phyloP scores from a whole-genome alignment of 306 rosid species.

The Sindora glabra region DNA sequence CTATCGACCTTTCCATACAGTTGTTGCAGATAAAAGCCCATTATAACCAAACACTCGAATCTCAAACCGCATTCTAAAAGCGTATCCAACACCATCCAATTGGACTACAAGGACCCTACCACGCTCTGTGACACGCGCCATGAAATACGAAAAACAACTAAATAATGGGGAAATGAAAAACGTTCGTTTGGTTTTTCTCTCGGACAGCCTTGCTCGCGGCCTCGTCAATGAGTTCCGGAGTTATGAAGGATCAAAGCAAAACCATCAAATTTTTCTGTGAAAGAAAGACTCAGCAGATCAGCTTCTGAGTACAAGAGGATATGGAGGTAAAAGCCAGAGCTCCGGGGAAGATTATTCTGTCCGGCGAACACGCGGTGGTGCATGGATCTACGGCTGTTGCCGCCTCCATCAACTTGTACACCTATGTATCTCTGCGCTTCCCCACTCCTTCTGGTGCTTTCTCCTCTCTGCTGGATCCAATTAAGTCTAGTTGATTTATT shows the following conservation, averaged over 20 bases:
- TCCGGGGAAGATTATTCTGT: constrained; percentile 78
- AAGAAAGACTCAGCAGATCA: background rate
- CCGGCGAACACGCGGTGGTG: constrained; percentile 97
- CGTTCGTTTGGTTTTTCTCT: background rate
- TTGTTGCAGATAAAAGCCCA: background rate
- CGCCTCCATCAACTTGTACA: constrained; percentile 66
- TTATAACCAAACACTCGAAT: background rate
- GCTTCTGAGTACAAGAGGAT: background rate
- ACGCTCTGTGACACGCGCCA: background rate
- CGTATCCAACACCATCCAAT: background rate
- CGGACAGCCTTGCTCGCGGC: background rate
- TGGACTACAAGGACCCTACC: background rate
- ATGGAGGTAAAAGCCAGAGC: constrained; percentile 93
- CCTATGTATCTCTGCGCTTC: constrained; percentile 63
- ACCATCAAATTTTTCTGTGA: background rate
- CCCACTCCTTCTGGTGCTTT: constrained; percentile 57
- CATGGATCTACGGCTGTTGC: constrained; percentile 96
- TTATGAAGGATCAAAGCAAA: background rate
- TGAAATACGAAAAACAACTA: background rate
- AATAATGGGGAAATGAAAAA: background rate
- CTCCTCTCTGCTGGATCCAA: background rate
- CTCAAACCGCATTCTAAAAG: background rate
- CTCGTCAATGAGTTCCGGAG: background rate
- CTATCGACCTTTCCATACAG: background rate
- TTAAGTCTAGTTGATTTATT: too few species aligned